These are phyloP conservation scores for Cicer chorassanicum DNA, from an alignment of 306 rosid species.

Conservation along the genomic window DNA sequence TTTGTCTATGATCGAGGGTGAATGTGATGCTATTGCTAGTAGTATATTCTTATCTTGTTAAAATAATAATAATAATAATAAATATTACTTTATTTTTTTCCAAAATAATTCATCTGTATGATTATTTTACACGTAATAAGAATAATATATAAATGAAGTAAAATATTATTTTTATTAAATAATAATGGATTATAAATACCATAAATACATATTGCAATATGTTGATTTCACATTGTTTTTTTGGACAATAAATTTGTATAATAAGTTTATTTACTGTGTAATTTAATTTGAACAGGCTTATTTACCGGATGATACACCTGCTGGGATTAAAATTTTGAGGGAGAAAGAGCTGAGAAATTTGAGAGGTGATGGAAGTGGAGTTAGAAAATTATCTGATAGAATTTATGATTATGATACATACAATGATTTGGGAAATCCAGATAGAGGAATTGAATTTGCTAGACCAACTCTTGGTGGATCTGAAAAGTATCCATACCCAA, in stretches of 20 bases:
- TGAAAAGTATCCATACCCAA: conserved; percentile 68
- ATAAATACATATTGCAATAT: too few relatives aligned
- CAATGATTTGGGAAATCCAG: conserved; percentile 96
- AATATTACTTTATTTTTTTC: too few relatives aligned
- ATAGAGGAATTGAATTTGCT: conserved; percentile 62
- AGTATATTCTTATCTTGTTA: too few relatives aligned
- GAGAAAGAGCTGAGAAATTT: conserved; percentile 69
- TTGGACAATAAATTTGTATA: too few relatives aligned
- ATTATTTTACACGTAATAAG: too few relatives aligned
- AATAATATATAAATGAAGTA: too few relatives aligned
- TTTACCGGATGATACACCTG: conserved; percentile 84
- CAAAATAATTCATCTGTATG: too few relatives aligned
- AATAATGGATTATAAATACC: too few relatives aligned
- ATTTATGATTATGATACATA: conserved; percentile 76
- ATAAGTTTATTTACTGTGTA: neutral
- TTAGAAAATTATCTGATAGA: conserved; percentile 71
- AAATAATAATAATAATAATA: too few relatives aligned
- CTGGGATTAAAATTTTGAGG: conserved; percentile 71
- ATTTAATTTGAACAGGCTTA: conserved; percentile 70
- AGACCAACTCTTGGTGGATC: conserved; percentile 82
- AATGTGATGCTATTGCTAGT: neutral
- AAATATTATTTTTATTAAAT: too few relatives aligned
- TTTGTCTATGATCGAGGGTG: neutral
- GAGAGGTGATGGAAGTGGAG: conserved; percentile 82
- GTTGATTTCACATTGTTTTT: too few relatives aligned